A percentile compares a stretch with the other conserved stretches of the same genome.
Conservation (phyloP, 2,329 filamentous ascomycete genomes). For the Rasamsonia emersonii region DNA sequence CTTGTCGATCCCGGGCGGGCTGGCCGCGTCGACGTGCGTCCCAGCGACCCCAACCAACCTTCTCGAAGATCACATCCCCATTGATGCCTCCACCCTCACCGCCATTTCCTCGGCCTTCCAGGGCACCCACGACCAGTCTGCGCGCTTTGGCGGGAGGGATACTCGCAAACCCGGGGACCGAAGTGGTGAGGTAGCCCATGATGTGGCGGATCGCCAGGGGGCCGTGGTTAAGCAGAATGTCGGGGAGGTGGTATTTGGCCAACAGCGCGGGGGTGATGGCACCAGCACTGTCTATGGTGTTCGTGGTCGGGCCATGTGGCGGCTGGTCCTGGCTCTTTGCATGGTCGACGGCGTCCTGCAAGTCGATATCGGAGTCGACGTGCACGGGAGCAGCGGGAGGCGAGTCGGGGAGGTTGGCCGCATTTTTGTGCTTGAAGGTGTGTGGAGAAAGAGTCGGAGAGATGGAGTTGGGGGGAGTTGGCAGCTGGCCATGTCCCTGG, state of each 20-base stretch:
- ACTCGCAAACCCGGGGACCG: constrained; percentile 82
- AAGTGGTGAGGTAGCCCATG: constrained; percentile 87
- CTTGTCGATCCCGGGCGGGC: constrained; percentile 27
- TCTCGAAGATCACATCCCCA: constrained; percentile 63
- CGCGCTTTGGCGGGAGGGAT: constrained; percentile 86
- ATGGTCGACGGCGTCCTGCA: constrained; percentile 59
- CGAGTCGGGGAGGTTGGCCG: constrained; percentile 26
- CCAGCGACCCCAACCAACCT: constrained; percentile 97
- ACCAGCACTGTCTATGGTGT: constrained; percentile 61
- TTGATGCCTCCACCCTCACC: constrained; percentile 46
- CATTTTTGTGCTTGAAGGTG: constrained; percentile 58
- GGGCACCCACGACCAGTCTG: constrained; percentile 79
- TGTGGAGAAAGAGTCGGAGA: constrained; percentile 80
- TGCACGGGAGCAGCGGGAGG: constrained; percentile 38
- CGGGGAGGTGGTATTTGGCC: constrained; percentile 81
- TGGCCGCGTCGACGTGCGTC: constrained; percentile 70
- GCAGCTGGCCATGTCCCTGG: constrained; percentile 45
- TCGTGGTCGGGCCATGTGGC: constrained; percentile 27
- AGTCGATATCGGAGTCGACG: constrained; percentile 80
- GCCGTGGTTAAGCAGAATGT: constrained; percentile 81
- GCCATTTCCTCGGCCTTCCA: constrained; percentile 66
- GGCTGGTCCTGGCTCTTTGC: constrained; percentile 37
- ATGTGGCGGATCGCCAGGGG: constrained; percentile 91
- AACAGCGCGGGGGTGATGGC: constrained; percentile 78
- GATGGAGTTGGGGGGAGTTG: constrained; percentile 91